A percentile compares a stretch with the other conserved stretches of the same genome.
These are phyloP conservation scores for Suillus clintonianus DNA, from an alignment of 768 basidiomycete species.

Conservation along the genomic window DNA sequence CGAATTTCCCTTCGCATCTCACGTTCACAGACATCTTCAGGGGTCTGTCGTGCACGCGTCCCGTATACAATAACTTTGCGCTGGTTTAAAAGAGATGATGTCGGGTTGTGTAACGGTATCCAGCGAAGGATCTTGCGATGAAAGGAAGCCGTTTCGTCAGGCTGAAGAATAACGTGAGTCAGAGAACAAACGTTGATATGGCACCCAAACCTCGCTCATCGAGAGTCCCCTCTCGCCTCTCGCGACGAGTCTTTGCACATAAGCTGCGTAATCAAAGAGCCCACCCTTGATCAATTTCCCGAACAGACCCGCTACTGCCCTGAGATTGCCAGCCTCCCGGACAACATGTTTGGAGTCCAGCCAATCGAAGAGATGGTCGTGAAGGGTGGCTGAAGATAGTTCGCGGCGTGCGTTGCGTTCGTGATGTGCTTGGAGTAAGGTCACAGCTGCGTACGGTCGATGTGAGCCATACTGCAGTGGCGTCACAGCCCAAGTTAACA, in stretches of 20 bases:
- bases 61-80: conserved; percentile 73
- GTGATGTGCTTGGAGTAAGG: conserved; percentile 65
- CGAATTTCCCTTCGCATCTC: conserved; percentile 74
- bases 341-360: conserved; percentile 67
- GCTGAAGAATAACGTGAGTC: conserved; percentile 6
- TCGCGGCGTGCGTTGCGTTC: conserved; percentile 66
- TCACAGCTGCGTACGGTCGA: conserved; percentile 72
- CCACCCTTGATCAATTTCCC: conserved; percentile 71
- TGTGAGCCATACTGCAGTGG: conserved; percentile 83
- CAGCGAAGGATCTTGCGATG: conserved; percentile 71
- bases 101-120: conserved; percentile 68
- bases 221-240: conserved; percentile 69
- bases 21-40: conserved; percentile 69
- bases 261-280: conserved; percentile 72
- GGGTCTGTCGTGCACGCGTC: conserved; percentile 63
- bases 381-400: conserved; percentile 59
- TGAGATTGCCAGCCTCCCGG: conserved; percentile 54
- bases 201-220: conserved; percentile 44
- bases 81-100: conserved; percentile 63
- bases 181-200: background rate
- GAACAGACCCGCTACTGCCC: conserved; percentile 65
- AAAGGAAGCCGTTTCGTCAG: conserved; percentile 43
- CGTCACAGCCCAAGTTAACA: conserved; percentile 82
- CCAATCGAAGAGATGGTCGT: conserved; percentile 83
- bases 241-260: conserved; percentile 80